A percentile compares a stretch with the other conserved stretches of the same genome.
phyloP scores from a whole-genome alignment of 495 filamentous ascomycete genomes.

The Xylaria cubensis region DNA sequence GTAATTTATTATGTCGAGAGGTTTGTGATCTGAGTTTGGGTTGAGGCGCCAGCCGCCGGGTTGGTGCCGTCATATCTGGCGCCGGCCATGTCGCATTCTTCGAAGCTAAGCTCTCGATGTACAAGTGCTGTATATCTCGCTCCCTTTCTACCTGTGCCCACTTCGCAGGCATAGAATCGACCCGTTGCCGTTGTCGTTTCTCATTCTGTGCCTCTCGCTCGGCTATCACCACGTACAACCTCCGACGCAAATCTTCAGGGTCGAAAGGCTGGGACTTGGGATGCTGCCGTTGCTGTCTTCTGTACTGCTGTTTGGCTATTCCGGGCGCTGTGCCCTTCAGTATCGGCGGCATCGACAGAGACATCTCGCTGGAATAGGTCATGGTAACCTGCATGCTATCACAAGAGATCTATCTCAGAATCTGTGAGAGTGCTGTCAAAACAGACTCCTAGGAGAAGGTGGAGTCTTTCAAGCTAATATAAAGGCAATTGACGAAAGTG shows the following conservation, averaged over 20 bases:
- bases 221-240: slow-evolving; percentile 52
- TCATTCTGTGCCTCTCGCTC: slow-evolving; percentile 47
- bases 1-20: slow-evolving; percentile 32
- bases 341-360: slow-evolving; percentile 17
- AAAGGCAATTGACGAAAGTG: not conserved
- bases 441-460: not conserved
- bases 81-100: slow-evolving; percentile 19
- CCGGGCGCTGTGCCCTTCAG: slow-evolving; percentile 16
- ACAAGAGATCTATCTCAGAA: not conserved
- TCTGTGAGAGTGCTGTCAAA: not conserved
- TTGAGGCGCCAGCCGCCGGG: slow-evolving; percentile 22
- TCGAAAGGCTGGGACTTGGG: slow-evolving; percentile 55
- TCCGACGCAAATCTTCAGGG: slow-evolving; percentile 55
- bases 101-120: slow-evolving; percentile 26
- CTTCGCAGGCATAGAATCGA: slow-evolving; percentile 23
- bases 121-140: slow-evolving; percentile 15
- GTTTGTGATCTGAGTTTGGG: slow-evolving; percentile 32
- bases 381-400: slow-evolving; percentile 34
- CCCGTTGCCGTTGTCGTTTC: slow-evolving; percentile 27
- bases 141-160: slow-evolving; percentile 32
- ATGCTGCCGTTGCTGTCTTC: slow-evolving; percentile 27
- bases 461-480: slow-evolving; percentile 8
- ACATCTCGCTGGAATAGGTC: slow-evolving; percentile 30
- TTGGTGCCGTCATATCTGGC: slow-evolving; percentile 16
- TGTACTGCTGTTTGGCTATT: slow-evolving; percentile 29